Percentiles rank a stretch among this genome's conserved stretches.
phyloP scores from a whole-genome alignment of 768 basidiomycete genomes.

The Pholiota conissans region DNA sequence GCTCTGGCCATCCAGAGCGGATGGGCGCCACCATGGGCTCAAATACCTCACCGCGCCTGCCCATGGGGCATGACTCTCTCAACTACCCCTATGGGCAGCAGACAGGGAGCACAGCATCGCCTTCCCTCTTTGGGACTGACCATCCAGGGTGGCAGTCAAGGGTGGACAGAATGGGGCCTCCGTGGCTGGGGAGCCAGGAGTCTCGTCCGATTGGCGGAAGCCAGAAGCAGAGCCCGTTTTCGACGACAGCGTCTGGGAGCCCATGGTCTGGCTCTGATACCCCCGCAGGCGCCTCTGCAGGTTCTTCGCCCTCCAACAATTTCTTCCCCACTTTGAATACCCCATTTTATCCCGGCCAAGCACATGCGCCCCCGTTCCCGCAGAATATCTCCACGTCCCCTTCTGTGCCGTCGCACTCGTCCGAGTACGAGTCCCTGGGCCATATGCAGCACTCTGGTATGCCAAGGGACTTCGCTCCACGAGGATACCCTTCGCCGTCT shows the following conservation, averaged over 20 bases:
- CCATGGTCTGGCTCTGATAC: conserved; percentile 17
- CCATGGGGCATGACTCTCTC: conserved; percentile 13
- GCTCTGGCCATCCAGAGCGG: conserved; percentile 17
- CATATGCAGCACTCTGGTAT: conserved; percentile 13
- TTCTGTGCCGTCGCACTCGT: conserved; percentile 6
- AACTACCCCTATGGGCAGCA: conserved; percentile 21
- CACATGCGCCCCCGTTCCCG: conserved; percentile 32
- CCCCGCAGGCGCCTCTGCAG: conserved; percentile 5
- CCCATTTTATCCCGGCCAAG: conserved; percentile 51
- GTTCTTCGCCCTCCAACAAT: conserved; percentile 19
- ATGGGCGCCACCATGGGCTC: conserved; percentile 14
- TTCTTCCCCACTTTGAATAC: conserved; percentile 58
- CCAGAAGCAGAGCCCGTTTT: conserved; percentile 16
- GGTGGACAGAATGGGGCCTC: conserved; percentile 10
- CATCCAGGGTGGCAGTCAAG: conserved; percentile 21
- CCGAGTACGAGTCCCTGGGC: conserved; percentile 17
- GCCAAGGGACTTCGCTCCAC: conserved; percentile 14
- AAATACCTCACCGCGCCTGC: conserved; percentile 20
- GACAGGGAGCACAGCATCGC: conserved; percentile 12
- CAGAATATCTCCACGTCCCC: conserved; percentile 19
- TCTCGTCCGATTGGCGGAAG: neutral
- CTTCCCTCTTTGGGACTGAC: conserved; percentile 19
- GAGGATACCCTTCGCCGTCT: conserved; percentile 17
- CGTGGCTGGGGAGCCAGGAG: conserved; percentile 12
- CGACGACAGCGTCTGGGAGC: conserved; percentile 8